Conservation (phyloP, 306 rosid species). For the Cercis canadensis region DNA sequence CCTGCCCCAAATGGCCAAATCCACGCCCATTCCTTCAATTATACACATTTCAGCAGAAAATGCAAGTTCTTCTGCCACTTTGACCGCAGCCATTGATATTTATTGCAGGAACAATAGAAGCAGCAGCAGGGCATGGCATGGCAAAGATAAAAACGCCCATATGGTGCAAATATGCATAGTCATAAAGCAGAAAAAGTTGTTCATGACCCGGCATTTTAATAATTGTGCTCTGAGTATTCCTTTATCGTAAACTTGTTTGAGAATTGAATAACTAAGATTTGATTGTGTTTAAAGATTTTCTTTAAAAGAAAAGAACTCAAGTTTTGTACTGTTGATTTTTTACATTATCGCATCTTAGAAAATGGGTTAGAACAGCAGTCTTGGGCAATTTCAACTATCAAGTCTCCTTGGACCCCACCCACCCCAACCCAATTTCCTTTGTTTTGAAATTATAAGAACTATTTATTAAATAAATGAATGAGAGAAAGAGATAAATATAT, state of each 20-base stretch:
- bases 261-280: too few species aligned
- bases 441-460: conserved; percentile 13
- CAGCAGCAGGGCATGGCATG: conserved; percentile 46
- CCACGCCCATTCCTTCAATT: conserved; percentile 50
- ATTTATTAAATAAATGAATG: conserved; percentile 22
- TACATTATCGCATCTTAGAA: background rate
- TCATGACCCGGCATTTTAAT: too few species aligned
- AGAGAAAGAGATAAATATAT: too few species aligned
- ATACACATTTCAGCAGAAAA: conserved; percentile 29
- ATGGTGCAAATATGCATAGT: background rate
- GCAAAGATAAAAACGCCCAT: conserved; percentile 35
- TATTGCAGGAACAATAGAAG: conserved; percentile 29
- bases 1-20: conserved; percentile 27
- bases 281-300: too few species aligned
- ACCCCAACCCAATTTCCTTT: conserved; percentile 30
- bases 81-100: conserved; percentile 33
- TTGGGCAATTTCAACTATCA: conserved; percentile 38
- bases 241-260: too few species aligned
- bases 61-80: background rate
- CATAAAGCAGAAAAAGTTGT: too few species aligned
- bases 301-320: too few species aligned
- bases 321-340: too few species aligned
- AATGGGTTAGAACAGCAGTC: conserved; percentile 9
- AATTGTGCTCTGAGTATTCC: too few species aligned
- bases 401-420: conserved; percentile 42